Percentiles rank a stretch among this genome's conserved stretches.
Conservation (phyloP, 805 yeast species). For the Lipomyces spencermartinsiae region DNA sequence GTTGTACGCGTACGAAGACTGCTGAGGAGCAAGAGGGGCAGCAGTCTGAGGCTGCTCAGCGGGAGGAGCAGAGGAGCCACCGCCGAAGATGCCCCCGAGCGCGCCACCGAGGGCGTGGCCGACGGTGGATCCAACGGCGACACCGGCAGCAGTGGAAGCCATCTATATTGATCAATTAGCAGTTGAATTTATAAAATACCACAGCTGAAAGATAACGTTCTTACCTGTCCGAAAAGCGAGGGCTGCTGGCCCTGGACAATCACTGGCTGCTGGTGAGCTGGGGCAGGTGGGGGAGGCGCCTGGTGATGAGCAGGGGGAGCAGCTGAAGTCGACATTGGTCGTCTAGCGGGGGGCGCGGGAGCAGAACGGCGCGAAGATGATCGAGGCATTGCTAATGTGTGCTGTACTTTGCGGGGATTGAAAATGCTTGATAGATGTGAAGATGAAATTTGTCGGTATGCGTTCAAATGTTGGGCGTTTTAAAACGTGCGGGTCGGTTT, state of each 20-base stretch:
- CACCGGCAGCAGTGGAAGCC: conserved; percentile 99
- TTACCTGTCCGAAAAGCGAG: conserved; percentile 52
- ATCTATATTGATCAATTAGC: conserved; percentile 55
- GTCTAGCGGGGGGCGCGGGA: conserved; percentile 49
- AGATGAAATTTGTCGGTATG: not conserved
- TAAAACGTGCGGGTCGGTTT: not conserved
- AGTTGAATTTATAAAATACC: not conserved
- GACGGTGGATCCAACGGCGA: conserved; percentile 96
- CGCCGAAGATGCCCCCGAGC: conserved; percentile 85
- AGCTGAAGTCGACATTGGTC: conserved; percentile 82
- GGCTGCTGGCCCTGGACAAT: conserved; percentile 52
- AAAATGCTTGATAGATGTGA: not conserved
- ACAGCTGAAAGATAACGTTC: not conserved
- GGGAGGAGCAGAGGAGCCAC: conserved; percentile 64
- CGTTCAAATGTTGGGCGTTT: not conserved
- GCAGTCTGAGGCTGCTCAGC: conserved; percentile 58
- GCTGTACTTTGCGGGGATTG: not conserved
- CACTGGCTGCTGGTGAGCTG: conserved; percentile 46
- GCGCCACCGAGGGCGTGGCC: conserved; percentile 98
- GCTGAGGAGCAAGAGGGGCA: conserved; percentile 50
- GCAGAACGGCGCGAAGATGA: conserved; percentile 44
- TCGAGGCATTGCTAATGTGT: conserved; percentile 39
- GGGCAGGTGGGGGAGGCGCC: conserved; percentile 57
- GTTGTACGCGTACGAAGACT: conserved; percentile 47
- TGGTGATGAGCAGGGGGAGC: conserved; percentile 60